A percentile compares a stretch with the other conserved stretches of the same genome.
Evolutionary conservation across 2,329 filamentous ascomycete species (phyloP).

Genomic region (Talaromyces sp.): DNA sequence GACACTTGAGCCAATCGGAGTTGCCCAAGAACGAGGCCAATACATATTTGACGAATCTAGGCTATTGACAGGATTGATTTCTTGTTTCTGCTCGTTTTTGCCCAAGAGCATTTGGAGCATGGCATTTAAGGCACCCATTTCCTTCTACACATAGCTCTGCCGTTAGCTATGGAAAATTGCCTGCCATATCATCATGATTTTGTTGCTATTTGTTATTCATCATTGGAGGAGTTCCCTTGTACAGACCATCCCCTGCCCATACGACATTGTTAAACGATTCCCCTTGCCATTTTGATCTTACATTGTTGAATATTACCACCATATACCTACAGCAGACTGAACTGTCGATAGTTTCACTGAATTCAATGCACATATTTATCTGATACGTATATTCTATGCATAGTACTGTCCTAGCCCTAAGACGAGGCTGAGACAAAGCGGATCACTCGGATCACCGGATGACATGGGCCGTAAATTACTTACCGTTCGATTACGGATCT

Average conservation of each 20-base stretch:
- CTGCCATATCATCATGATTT: slow-evolving; percentile 2
- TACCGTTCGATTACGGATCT: neutral
- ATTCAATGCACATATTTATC: neutral
- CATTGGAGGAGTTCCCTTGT: slow-evolving; percentile 13
- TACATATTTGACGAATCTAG: slow-evolving; percentile 36
- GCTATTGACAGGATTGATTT: slow-evolving; percentile 23
- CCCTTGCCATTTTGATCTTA: neutral
- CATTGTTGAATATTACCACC: neutral
- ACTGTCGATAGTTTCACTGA: neutral
- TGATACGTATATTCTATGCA: no score
- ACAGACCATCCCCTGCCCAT: slow-evolving; percentile 5
- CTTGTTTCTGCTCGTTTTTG: neutral
- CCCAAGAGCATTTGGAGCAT: slow-evolving; percentile 2
- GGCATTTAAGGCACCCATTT: neutral
- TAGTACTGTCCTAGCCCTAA: no score
- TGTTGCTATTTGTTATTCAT: neutral
- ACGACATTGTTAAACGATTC: slow-evolving; percentile 12
- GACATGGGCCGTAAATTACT: neutral
- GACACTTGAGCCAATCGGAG: slow-evolving; percentile 49
- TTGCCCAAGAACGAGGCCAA: slow-evolving; percentile 45
- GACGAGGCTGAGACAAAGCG: no score
- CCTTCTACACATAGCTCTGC: neutral
- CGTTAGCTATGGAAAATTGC: neutral
- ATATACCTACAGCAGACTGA: neutral
- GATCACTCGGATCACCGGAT: neutral